Percentiles rank a stretch among this genome's conserved stretches.
Evolutionary conservation across 352 stramenopile species (phyloP).

Genomic region (Phytophthora macrochlamydospora): DNA sequence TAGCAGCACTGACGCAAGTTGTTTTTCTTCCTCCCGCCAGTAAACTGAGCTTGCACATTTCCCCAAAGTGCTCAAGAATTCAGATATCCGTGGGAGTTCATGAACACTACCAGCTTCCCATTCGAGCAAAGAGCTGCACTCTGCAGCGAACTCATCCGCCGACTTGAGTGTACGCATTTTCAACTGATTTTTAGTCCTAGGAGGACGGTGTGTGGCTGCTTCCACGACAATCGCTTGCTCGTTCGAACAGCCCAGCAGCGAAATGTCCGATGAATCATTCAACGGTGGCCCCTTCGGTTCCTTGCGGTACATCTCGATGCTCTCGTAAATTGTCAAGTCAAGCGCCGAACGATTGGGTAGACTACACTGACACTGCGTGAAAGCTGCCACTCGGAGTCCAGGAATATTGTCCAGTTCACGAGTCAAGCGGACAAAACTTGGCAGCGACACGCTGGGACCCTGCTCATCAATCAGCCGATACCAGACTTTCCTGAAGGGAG

Average conservation of each 20-base stretch:
- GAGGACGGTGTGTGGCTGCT: neutral
- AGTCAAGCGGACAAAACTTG: neutral
- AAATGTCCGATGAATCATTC: neutral
- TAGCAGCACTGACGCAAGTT: slow-evolving; percentile 6
- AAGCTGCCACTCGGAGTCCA: neutral
- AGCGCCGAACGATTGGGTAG: neutral
- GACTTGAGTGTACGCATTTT: neutral
- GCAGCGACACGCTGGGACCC: neutral
- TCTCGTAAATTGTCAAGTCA: neutral
- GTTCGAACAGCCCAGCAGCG: neutral
- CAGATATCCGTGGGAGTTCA: slow-evolving; percentile 9
- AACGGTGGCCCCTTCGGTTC: neutral
- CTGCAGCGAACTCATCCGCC: neutral
- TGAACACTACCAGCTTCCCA: slow-evolving; percentile 8
- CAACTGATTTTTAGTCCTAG: neutral
- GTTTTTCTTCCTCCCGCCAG: slow-evolving; percentile 2
- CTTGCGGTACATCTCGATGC: neutral
- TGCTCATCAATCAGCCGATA: neutral
- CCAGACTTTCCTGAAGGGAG: neutral
- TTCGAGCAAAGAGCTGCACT: neutral
- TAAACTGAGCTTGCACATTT: slow-evolving; percentile 2
- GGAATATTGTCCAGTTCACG: neutral
- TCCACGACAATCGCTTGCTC: neutral
- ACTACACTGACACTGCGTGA: neutral
- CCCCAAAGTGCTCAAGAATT: slow-evolving; percentile 2